These are phyloP conservation scores for Petunia hybrid DNA, from an alignment of 305 asterid species.

Conservation along the genomic window DNA sequence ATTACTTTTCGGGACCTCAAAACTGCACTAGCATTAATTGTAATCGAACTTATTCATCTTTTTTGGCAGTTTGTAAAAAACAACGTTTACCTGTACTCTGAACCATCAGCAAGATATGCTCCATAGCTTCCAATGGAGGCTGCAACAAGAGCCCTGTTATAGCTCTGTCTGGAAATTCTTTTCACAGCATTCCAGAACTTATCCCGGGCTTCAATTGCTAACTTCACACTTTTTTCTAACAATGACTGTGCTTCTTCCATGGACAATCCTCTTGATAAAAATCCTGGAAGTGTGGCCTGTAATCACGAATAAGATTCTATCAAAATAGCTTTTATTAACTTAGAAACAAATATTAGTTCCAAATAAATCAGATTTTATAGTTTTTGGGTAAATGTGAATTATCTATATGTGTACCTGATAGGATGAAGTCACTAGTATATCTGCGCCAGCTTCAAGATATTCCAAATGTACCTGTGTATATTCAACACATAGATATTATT, in stretches of 20 bases:
- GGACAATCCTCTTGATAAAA: conserved; percentile 66
- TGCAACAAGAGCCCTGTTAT: conserved; percentile 73
- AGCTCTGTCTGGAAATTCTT: conserved; percentile 44
- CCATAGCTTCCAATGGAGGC: conserved; percentile 95
- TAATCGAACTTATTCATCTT: not conserved
- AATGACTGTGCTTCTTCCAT: conserved; percentile 71
- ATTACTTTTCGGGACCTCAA: not conserved
- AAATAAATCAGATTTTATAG: not conserved
- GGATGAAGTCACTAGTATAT: conserved; percentile 71
- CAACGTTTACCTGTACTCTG: conserved; percentile 71
- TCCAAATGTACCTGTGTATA: conserved; percentile 74
- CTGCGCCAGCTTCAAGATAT: conserved; percentile 86
- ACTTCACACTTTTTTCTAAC: conserved; percentile 58
- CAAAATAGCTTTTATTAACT: not conserved
- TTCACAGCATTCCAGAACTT: conserved; percentile 59
- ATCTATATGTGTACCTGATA: conserved; percentile 61
- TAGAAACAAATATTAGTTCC: not conserved
- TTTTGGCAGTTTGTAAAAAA: not conserved
- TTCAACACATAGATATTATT: not conserved
- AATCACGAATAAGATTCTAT: not conserved
- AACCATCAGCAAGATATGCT: conserved; percentile 90
- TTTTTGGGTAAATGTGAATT: not conserved
- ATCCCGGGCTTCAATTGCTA: conserved; percentile 75
- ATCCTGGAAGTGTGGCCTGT: conserved; percentile 84
- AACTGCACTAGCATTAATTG: not conserved